Percentiles rank a stretch among this genome's conserved stretches.
Conservation (phyloP, 2,329 filamentous ascomycete species). For the Nothophoma quercina region DNA sequence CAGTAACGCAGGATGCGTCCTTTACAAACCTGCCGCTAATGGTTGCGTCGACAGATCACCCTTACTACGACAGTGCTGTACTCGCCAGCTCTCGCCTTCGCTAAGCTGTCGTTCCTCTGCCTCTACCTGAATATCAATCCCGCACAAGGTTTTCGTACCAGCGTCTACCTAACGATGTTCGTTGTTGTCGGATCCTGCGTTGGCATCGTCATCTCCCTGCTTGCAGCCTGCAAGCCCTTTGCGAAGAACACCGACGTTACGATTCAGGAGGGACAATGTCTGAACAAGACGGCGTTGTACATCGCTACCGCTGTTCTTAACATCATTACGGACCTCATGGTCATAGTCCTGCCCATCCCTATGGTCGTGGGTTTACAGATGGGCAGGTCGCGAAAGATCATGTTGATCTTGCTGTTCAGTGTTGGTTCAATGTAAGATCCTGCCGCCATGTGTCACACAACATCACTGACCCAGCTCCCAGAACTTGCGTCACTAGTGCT, state of each 20-base stretch:
- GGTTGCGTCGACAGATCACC: conserved; percentile 21
- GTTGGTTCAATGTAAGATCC: conserved; percentile 15
- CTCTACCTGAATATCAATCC: conserved; percentile 21
- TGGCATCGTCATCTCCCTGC: conserved; percentile 25
- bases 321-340: conserved; percentile 27
- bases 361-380: conserved; percentile 26
- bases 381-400: conserved; percentile 19
- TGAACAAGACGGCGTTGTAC: conserved; percentile 27
- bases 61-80: conserved; percentile 23
- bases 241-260: conserved; percentile 26
- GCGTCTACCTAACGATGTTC: conserved; percentile 25
- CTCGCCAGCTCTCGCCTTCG: conserved; percentile 21
- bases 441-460: background rate
- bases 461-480: conserved; percentile 1
- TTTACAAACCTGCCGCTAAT: no score
- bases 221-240: conserved; percentile 27
- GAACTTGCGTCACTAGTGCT: conserved; percentile 24
- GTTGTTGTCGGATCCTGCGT: conserved; percentile 25
- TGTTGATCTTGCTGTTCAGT: conserved; percentile 24
- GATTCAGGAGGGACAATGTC: conserved; percentile 20
- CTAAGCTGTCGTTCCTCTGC: conserved; percentile 25
- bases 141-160: conserved; percentile 4
- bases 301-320: conserved; percentile 28
- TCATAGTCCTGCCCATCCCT: conserved; percentile 21
- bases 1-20: background rate